Evolutionary conservation across 116 monocot species (phyloP).

Genomic region (Dioscorea cayenensis): DNA sequence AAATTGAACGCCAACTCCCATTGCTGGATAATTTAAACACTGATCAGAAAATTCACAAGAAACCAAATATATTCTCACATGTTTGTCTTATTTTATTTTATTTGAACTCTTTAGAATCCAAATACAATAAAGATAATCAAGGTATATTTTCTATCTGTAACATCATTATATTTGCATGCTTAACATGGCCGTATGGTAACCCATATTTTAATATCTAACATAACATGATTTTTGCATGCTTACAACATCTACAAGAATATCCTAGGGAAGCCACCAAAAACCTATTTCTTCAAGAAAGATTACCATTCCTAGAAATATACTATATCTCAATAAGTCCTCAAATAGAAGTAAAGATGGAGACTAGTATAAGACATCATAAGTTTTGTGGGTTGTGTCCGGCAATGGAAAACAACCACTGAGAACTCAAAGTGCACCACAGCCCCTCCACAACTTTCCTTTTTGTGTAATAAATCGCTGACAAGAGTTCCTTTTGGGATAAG

Average conservation of each 20-base stretch:
- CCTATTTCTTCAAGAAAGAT: too few relatives aligned
- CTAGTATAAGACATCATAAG: constrained; percentile 60
- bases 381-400: constrained; percentile 79
- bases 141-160: not conserved
- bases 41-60: constrained; percentile 3
- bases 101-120: too few relatives aligned
- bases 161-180: too few relatives aligned
- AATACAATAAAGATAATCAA: not conserved
- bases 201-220: too few relatives aligned
- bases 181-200: too few relatives aligned
- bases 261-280: too few relatives aligned
- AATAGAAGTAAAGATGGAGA: not conserved
- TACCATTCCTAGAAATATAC: too few relatives aligned
- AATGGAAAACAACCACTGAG: constrained; percentile 71
- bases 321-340: too few relatives aligned
- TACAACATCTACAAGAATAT: too few relatives aligned
- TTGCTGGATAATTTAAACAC: constrained; percentile 44
- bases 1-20: constrained; percentile 91
- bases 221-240: too few relatives aligned
- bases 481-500: constrained; percentile 73
- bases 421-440: constrained; percentile 70
- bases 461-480: constrained; percentile 86
- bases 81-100: not conserved
- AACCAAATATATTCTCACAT: not conserved
- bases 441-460: constrained; percentile 76